Conservation (phyloP, 257 asterid genomes). For the Solanum chiquidenum region DNA sequence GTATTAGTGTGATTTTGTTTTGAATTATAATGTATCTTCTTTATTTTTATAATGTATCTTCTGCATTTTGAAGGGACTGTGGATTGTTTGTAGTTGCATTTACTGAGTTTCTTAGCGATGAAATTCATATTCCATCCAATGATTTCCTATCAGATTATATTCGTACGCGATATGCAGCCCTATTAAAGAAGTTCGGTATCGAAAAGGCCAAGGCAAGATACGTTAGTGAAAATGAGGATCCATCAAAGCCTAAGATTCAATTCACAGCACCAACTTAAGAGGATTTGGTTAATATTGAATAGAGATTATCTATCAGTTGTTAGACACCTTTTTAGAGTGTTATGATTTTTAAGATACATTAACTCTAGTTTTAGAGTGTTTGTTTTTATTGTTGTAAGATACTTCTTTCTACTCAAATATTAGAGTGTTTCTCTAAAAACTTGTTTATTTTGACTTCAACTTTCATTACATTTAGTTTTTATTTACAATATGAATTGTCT, state of each 20-base stretch:
- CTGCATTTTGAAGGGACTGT: background rate
- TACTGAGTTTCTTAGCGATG: background rate
- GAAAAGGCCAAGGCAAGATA: background rate
- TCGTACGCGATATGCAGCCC: background rate
- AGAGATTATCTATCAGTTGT: background rate
- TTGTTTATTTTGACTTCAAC: background rate
- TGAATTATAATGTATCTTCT: background rate
- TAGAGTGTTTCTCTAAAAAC: background rate
- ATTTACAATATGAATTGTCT: too few species aligned
- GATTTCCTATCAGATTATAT: too few species aligned
- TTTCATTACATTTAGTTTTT: background rate
- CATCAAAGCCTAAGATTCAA: background rate
- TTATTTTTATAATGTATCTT: background rate
- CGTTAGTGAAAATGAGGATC: background rate
- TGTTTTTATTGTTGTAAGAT: background rate
- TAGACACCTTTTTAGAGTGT: background rate
- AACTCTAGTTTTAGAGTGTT: background rate
- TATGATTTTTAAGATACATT: background rate
- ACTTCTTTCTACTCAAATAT: background rate
- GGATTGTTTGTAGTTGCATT: background rate
- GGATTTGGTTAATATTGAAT: background rate
- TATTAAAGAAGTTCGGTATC: too few species aligned
- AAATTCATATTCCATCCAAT: background rate
- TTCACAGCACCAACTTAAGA: background rate
- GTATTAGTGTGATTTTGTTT: background rate